Base-by-base conservation (phyloP, 179 eudicot genomes). In the Spergularia azorica region DNA sequence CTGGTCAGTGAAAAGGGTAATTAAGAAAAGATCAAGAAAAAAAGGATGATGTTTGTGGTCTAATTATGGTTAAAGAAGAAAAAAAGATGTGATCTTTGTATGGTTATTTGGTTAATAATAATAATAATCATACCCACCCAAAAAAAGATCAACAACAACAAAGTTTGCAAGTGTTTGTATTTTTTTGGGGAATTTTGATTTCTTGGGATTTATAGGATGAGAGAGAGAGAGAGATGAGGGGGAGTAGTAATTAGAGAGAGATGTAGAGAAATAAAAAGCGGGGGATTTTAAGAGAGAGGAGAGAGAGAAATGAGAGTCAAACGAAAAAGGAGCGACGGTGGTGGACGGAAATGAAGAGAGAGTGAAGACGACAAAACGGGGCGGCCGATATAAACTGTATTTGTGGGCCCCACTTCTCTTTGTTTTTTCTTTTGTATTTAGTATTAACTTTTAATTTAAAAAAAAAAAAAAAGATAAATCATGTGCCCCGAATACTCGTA, bases 341-440 rank as follows among this genome's bases (percentile, higher is more conserved):
- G 81, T 77, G 82, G 84, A 80, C 55, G 79, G 83, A 83, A 89
- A 74, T 78, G 86, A 80, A 65, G 32, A 26, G 32, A 26, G 32
- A 26, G 32, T 26, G 75, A 87, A 90, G 84, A 87, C 91, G 90
- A 89, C 92, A 87, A 89, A 86, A 69, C 64, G 67, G 87, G 83
- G 87, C 86, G 84, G 89, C 91, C 85, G 74, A 85, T 83, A 84
- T 87, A 79, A 86, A 86, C 86, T 86, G 85, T 86, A 13, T 74
- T 51, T 43, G 64, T 77, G 79, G 88, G 5, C 70, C 83, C 77
- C 16, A 26, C 32, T 26, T 26, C 55, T 57, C 32, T 55, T 20
- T 36, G 39, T 59, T 39, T 72, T 18, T 7, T 36, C 0, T 57
- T 57, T 56, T 1, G 6, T n/a, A 8, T n/a, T 17, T 61, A 9